These are phyloP conservation scores for Pyrenophora graminea DNA, from an alignment of 2,329 filamentous ascomycete genomes.

Conservation along the genomic window DNA sequence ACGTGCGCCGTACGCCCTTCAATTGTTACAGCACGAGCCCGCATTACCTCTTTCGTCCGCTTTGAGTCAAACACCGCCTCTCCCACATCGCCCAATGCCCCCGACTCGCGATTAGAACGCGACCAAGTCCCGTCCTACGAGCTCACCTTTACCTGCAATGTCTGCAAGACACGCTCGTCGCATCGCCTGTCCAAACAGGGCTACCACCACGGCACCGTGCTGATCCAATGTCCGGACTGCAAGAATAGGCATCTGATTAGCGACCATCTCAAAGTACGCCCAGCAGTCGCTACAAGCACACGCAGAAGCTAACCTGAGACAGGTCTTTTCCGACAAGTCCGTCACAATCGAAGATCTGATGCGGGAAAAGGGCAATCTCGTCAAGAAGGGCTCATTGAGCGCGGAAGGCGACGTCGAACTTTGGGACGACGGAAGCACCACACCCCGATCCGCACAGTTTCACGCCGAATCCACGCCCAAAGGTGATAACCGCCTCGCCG, in stretches of 20 bases:
- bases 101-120: constrained; percentile 43
- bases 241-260: constrained; percentile 87
- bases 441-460: constrained; percentile 42
- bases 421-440: constrained; percentile 71
- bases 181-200: constrained; percentile 92
- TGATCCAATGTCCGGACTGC: constrained; percentile 87
- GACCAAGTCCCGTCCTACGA: constrained; percentile 71
- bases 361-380: constrained; percentile 71
- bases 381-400: constrained; percentile 72
- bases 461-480: constrained; percentile 35
- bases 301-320: constrained; percentile 2
- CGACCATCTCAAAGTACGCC: constrained; percentile 73
- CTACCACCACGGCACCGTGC: constrained; percentile 85
- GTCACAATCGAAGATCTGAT: constrained; percentile 79
- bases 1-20: constrained; percentile 30
- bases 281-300: background rate
- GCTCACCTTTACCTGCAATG: constrained; percentile 89
- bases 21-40: constrained; percentile 13
- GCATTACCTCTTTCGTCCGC: constrained; percentile 20
- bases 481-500: constrained; percentile 28
- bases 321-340: constrained; percentile 73
- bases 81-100: constrained; percentile 35
- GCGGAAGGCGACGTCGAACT: constrained; percentile 89
- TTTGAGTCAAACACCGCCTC: constrained; percentile 33
- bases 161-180: constrained; percentile 77